Conservation (phyloP, 208 protist species). For the Acanthamoeba pearcei region DNA sequence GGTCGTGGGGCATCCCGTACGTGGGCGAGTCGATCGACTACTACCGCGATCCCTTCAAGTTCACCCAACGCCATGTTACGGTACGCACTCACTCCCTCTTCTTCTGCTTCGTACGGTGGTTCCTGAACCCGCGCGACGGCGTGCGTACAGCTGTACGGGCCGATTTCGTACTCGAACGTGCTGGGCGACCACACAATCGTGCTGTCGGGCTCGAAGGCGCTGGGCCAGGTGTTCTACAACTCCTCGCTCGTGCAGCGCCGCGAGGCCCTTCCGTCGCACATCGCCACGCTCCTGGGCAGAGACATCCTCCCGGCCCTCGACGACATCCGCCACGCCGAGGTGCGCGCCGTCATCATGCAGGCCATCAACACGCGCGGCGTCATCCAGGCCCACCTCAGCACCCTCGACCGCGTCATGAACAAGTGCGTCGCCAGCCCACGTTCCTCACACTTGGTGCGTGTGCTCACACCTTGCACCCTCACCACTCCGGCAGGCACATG, state of each 20-base stretch:
- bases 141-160: background rate
- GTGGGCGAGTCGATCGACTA: conserved; percentile 21
- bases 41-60: conserved; percentile 44
- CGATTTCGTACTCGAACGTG: background rate
- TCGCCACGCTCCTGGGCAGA: background rate
- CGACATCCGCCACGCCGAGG: conserved; percentile 11
- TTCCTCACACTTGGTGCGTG: no score
- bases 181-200: background rate
- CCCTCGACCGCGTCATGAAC: conserved; percentile 24
- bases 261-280: background rate
- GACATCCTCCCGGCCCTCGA: conserved; percentile 19
- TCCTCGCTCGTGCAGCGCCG: conserved; percentile 22
- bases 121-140: no score
- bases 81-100: background rate
- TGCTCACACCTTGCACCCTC: no score
- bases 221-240: conserved; percentile 39
- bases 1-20: conserved; percentile 41
- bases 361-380: background rate
- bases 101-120: no score
- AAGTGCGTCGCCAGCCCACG: background rate
- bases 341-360: conserved; percentile 35
- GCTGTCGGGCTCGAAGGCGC: background rate
- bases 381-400: background rate
- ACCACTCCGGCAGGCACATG: background rate
- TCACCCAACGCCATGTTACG: background rate